Evolutionary conservation across 2,329 filamentous ascomycete genomes (phyloP).

Genomic region (Cytospora mali): DNA sequence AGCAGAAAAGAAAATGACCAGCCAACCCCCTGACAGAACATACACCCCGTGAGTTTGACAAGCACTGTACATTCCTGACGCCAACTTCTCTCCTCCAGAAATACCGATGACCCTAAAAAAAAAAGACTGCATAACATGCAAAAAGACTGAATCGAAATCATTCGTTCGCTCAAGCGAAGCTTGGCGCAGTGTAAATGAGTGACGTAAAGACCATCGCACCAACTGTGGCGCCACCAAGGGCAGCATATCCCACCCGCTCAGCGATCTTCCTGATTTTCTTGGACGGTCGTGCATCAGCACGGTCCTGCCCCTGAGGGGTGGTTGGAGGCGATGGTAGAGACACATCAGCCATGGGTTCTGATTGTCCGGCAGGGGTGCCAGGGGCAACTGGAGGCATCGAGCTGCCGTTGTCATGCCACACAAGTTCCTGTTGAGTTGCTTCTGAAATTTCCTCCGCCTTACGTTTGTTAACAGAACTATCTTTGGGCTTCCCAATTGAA

Average conservation of each 20-base stretch:
- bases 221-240: slow-evolving; percentile 40
- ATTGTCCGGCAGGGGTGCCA: background rate
- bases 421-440: slow-evolving; percentile 5
- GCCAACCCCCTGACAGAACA: background rate
- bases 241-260: slow-evolving; percentile 41
- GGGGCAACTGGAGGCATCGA: background rate
- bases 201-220: slow-evolving; percentile 42
- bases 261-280: slow-evolving; percentile 37
- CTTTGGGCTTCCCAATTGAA: background rate
- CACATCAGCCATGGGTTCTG: slow-evolving; percentile 14
- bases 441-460: slow-evolving; percentile 26
- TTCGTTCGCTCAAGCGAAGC: slow-evolving; percentile 32
- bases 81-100: background rate
- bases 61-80: background rate
- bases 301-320: background rate
- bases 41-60: background rate
- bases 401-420: slow-evolving; percentile 13
- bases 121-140: background rate
- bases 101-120: background rate
- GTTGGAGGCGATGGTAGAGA: slow-evolving; percentile 21
- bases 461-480: slow-evolving; percentile 11
- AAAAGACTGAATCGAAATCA: background rate
- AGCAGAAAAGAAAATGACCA: background rate
- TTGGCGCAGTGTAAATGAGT: slow-evolving; percentile 44
- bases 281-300: slow-evolving; percentile 28